Evolutionary conservation across 1,284 basidiomycete genomes (phyloP), one percentile per base, ranked within the genome.

Genomic region (Xanthoconium separans): DNA sequence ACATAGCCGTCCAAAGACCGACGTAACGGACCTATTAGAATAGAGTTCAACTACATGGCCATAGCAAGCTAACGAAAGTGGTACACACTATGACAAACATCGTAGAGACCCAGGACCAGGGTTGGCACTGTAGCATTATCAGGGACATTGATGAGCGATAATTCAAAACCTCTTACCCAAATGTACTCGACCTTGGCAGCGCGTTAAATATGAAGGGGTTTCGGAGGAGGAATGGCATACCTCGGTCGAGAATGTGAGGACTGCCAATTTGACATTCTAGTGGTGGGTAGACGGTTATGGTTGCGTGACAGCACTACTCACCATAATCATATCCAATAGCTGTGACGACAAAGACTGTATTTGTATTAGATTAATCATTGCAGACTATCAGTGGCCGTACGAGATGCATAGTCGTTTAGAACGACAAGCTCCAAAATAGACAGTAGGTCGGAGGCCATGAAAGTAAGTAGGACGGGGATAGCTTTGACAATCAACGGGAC

Each of bases 11-110:
- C 16, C 30, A 44, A 20, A 44, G 30, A 8, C 44, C 30, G 18
- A 44, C 9, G 22, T 56, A 56, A 15, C 54, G 55, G 11, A 56
- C 29, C 36, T 37, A 37, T 37, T 10, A 15, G 36, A 37, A 37
- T 8, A 18, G 36, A 22, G 22, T 22, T 18, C 36, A 18, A 15
- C 4, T 37, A 37, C 15, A 18, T 37, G 36, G 36, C 15, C n/a
- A 6, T n/a, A n/a, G 15, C 31, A 33, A 13, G 7, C 12, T 33
- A 33, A 6, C 4, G n/a, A 16, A n/a, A 37, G 15, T 37, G 22
- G 36, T 37, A 37, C 36, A 16, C 36, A 37, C 36, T 6, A 37
- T 9, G n/a, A 37, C 36, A 37, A 37, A 37, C 36, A 37, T n/a
- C 6, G 36, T 37, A 37, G 36, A 37, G 12, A 37, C 36, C n/a